Evolutionary conservation across 2,329 filamentous ascomycete species (phyloP), one percentile per base, ranked within the genome.

Genomic region (Aspergillus cejpii): DNA sequence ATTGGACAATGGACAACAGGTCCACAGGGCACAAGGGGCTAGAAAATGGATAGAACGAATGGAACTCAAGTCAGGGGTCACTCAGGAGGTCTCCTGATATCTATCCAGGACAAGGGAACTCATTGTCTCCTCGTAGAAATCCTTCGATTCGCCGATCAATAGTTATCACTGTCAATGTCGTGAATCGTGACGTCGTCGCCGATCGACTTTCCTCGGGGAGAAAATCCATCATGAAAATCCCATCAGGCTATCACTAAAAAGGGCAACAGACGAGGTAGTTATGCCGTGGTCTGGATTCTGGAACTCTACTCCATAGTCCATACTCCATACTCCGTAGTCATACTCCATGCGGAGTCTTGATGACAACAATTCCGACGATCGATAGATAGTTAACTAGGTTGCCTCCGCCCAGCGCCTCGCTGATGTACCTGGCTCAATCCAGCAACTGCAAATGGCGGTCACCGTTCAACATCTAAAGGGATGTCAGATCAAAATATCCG

Each of bases 1-100:
- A 47, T 51, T 11, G 31, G 31, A 11, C 6, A 34, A 34, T 10
- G 23, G 8, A 24, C 5, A 24, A 8, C 46, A 44, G 31, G 43
- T 49, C 47, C 39, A 42, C 43, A 39, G 41, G 20, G 48, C 42
- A 43, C 28, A 37, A 40, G 37, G 39, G 41, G 31, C 23, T 29
- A 43, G 42, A 43, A 43, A 40, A 40, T 38, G 33, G 46, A 42
- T 47, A 44, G 47, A 52, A 49, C 48, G 51, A 44, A 49, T 45
- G 52, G 52, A 47, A 44, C 52, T 47, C 54, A 55, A 48, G 51
- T 51, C 52, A 54, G 54, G 54, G 52, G 54, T 48, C n/a, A n/a
- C n/a, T n/a, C 43, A 40, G 17, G 11, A 39, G 17, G 27, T 15
- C 23, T 24, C 23, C 23, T 24, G 23, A 24, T 24, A 24, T 5